These are phyloP conservation scores for Solanum clarkiae DNA, from an alignment of 257 asterid species.

Conservation along the genomic window DNA sequence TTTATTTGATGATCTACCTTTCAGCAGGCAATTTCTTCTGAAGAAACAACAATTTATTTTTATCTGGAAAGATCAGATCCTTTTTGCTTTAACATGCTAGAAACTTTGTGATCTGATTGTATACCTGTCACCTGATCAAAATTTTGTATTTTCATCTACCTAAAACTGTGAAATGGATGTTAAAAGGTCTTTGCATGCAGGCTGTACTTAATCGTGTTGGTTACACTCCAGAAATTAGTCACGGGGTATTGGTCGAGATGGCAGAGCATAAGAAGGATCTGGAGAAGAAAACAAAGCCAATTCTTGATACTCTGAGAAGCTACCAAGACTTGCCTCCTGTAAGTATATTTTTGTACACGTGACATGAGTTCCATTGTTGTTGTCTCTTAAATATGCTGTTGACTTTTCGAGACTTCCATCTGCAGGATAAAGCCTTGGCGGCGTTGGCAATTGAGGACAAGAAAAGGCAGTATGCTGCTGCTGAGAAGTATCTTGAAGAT, in stretches of 20 bases:
- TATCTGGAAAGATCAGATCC: background rate
- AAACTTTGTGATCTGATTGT: background rate
- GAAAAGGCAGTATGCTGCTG: conserved; percentile 85
- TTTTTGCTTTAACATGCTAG: background rate
- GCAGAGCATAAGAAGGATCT: conserved; percentile 92
- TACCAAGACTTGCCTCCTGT: conserved; percentile 99
- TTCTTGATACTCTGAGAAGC: conserved; percentile 90
- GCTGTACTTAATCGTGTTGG: conserved; percentile 95
- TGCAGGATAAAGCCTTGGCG: conserved; percentile 94
- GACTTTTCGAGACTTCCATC: background rate
- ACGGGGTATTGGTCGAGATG: conserved; percentile 94
- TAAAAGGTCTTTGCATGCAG: conserved; percentile 21
- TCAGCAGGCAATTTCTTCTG: background rate
- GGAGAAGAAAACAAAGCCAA: conserved; percentile 90
- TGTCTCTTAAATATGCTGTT: background rate
- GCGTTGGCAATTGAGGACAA: conserved; percentile 95
- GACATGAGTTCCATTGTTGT: background rate
- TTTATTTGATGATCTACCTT: background rate
- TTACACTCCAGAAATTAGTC: conserved; percentile 83
- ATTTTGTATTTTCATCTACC: background rate
- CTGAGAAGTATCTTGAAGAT: conserved; percentile 96
- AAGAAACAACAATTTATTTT: background rate
- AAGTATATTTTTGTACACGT: background rate
- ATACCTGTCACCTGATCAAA: background rate
- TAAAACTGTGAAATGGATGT: background rate